These are phyloP conservation scores for Floccularia luteovirens DNA, from an alignment of 768 basidiomycete genomes.

Conservation along the genomic window DNA sequence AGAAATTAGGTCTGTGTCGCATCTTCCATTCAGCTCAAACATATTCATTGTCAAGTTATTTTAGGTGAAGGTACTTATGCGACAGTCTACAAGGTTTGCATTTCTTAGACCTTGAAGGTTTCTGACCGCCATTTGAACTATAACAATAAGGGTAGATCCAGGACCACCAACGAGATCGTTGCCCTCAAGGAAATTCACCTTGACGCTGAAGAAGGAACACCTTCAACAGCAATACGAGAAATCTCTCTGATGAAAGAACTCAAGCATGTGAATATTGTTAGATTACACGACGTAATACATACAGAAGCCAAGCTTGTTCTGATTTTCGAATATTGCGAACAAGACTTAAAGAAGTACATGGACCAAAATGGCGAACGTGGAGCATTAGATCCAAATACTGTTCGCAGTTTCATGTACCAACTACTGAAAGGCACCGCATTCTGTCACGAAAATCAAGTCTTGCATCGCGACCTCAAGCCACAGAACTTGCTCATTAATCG, in stretches of 20 bases:
- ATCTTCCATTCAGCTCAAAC: neutral
- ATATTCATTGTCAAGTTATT: constrained; percentile 37
- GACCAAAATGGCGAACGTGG: constrained; percentile 95
- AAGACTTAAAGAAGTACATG: constrained; percentile 99
- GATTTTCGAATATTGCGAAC: constrained; percentile 97
- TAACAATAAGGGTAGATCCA: constrained; percentile 69
- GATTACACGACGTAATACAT: constrained; percentile 97
- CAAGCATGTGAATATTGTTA: constrained; percentile 97
- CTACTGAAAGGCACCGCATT: constrained; percentile 95
- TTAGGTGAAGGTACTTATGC: constrained; percentile 92
- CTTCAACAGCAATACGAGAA: constrained; percentile 97
- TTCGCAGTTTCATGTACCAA: constrained; percentile 97
- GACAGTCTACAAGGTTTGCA: constrained; percentile 87
- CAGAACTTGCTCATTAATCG: constrained; percentile 97
- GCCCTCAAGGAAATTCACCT: constrained; percentile 99
- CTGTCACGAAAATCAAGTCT: constrained; percentile 96
- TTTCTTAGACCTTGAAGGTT: neutral
- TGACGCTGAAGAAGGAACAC: constrained; percentile 98
- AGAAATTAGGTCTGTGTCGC: constrained; percentile 67
- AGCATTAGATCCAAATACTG: constrained; percentile 83
- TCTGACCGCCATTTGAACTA: constrained; percentile 1
- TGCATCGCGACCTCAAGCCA: constrained; percentile 97
- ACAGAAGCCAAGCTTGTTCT: constrained; percentile 97
- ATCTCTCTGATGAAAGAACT: constrained; percentile 99
- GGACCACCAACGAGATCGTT: constrained; percentile 98